Evolutionary conservation across 495 filamentous ascomycete genomes (phyloP).

Genomic region (Podospora conica): DNA sequence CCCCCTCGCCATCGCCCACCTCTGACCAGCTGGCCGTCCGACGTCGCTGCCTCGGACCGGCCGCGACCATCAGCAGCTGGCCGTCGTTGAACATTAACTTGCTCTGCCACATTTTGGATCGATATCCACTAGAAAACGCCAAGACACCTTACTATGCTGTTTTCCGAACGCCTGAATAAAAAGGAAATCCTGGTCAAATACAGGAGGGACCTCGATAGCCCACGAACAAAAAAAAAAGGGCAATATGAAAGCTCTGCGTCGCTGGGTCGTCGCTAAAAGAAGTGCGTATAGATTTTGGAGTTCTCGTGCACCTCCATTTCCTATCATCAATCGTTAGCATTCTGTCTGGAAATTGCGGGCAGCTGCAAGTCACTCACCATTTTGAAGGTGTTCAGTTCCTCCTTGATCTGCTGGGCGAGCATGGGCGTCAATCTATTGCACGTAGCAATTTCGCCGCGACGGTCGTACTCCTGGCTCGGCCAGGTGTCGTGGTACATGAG

Average conservation of each 20-base stretch:
- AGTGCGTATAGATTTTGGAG: conserved; percentile 99
- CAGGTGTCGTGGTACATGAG: conserved; percentile 95
- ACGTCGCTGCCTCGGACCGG: background rate
- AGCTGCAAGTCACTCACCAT: conserved; percentile 62
- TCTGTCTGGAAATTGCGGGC: background rate
- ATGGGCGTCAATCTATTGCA: conserved; percentile 97
- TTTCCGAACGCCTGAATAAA: conserved; percentile 30
- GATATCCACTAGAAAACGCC: conserved; percentile 37
- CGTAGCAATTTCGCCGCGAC: conserved; percentile 91
- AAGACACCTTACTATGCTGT: conserved; percentile 48
- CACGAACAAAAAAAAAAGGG: conserved; percentile 29
- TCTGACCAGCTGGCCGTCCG: background rate
- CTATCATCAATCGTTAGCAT: conserved; percentile 46
- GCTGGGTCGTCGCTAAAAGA: conserved; percentile 64
- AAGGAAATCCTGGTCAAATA: conserved; percentile 38
- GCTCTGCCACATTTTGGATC: conserved; percentile 28
- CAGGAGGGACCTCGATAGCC: conserved; percentile 23
- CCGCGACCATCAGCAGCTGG: background rate
- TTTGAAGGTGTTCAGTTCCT: conserved; percentile 98
- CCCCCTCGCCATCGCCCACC: background rate
- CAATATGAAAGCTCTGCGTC: conserved; percentile 23
- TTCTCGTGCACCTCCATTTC: conserved; percentile 99
- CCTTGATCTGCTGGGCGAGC: conserved; percentile 98
- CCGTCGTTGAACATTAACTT: conserved; percentile 12
- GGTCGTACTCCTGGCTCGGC: conserved; percentile 92